Base-by-base conservation (phyloP, 192 early-diverging fungal species). In the Podila epigama region DNA sequence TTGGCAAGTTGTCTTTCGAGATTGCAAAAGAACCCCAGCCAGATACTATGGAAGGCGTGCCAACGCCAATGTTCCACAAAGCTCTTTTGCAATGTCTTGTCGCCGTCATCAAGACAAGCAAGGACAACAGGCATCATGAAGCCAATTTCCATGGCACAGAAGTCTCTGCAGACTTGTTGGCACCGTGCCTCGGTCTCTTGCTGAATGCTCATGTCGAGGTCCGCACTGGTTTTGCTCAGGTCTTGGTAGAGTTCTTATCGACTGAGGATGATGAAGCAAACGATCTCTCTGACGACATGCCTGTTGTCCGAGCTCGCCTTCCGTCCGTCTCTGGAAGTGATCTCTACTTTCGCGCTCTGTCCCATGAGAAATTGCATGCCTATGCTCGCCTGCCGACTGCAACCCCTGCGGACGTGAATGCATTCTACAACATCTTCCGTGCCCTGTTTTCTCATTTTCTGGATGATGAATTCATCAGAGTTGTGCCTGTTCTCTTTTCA, bases 61-160 rank as follows among this genome's bases (percentile, higher is more conserved):
- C 87, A 4, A 59, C 81, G 22, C 18, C 62, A 5, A 65, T 80
- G 37, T 82, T 80, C 28, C 79, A 85, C 50, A 39, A 61, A 48
- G 64, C 80, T 15, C 56, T 83, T 20, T 56, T 88, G 12, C 73
- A 75, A 35, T 87, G 87, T 70, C 66, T 88, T 18, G 51, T 71
- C 60, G 66, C 81, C 16, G 68, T 88, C 35, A 62, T 80, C 39
- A 63, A 72, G 51, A 72, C 71, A 18, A 80, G 72, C 41, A 81
- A 82, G 56, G 63, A 86, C 41, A 59, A 60, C 42, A 72, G 69
- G 33, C 66, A 58, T 18, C 68, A 63, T 27, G 61, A 65, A 13
- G 71, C 70, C 41, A 78, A 65, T 52, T 68, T 67, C 42, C 56
- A 69, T 28, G 58, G 58, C n/a, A 35, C 59, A 40, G 70, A 81